Conservation (phyloP, 202 grass and related monocot genomes). For the Alloteropsis angusta region DNA sequence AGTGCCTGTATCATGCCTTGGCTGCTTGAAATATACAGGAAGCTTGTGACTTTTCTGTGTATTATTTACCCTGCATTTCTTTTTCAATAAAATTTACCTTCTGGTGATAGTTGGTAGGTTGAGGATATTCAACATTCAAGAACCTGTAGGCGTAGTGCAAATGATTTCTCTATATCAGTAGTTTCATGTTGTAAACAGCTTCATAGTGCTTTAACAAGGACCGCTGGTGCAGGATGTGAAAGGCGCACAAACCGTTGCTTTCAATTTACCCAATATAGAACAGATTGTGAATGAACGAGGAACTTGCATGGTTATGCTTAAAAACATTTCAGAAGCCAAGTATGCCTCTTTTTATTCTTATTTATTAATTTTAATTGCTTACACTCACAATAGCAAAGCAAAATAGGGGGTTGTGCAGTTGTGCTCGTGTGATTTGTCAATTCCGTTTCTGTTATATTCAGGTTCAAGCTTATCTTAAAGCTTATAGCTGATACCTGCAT, state of each 20-base stretch:
- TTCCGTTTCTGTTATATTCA: slow-evolving; percentile 31
- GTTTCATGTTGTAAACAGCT: not conserved
- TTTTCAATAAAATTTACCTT: not conserved
- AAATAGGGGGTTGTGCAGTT: not conserved
- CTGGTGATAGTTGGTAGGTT: not conserved
- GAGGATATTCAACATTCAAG: not conserved
- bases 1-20: not conserved
- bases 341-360: slow-evolving; percentile 26
- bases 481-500: slow-evolving; percentile 87
- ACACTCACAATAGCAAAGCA: not conserved
- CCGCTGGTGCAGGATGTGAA: slow-evolving; percentile 74
- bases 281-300: slow-evolving; percentile 85
- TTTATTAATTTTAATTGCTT: not conserved
- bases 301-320: slow-evolving; percentile 98
- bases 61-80: too few species aligned
- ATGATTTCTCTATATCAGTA: not conserved
- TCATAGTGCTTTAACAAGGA: slow-evolving; percentile 17
- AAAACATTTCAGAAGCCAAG: slow-evolving; percentile 98
- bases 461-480: slow-evolving; percentile 78
- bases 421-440: slow-evolving; percentile 18
- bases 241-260: slow-evolving; percentile 92
- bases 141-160: not conserved
- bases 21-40: not conserved
- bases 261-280: slow-evolving; percentile 98
- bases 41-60: too few species aligned